phyloP scores from a whole-genome alignment of 2,329 filamentous ascomycete species.

The Podosphaera fusca region DNA sequence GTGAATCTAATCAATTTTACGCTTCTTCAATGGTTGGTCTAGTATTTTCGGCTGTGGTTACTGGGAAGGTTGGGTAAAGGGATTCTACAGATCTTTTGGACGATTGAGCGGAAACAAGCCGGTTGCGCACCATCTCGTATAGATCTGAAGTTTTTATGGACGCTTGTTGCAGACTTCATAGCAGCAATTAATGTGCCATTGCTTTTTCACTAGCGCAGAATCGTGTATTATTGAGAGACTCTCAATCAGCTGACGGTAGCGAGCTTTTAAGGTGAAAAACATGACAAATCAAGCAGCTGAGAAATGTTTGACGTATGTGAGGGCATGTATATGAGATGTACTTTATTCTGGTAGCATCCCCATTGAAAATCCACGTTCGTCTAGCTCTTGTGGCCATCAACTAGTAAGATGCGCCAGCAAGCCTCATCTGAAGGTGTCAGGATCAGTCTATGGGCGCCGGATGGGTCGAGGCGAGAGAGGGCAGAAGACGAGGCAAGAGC shows the following conservation, averaged over 20 bases:
- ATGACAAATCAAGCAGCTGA: not conserved
- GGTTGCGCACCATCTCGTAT: not conserved
- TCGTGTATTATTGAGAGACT: too few relatives aligned
- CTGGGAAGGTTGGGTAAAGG: too few relatives aligned
- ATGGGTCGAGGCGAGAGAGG: too few relatives aligned
- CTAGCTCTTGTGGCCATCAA: not conserved
- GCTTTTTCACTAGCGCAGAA: not conserved
- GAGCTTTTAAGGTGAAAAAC: not conserved
- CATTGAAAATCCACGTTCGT: too few relatives aligned
- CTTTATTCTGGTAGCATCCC: too few relatives aligned
- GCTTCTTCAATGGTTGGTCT: too few relatives aligned
- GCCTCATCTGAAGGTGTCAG: not conserved
- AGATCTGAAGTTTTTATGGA: not conserved
- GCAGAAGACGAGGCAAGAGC: too few relatives aligned
- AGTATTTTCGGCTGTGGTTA: too few relatives aligned
- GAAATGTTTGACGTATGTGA: not conserved
- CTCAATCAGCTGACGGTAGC: not conserved
- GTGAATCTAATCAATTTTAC: too few relatives aligned
- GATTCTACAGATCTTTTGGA: not conserved
- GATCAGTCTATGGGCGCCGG: too few relatives aligned
- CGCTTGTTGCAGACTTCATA: not conserved
- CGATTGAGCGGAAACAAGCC: not conserved
- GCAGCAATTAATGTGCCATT: not conserved
- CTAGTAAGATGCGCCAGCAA: not conserved
- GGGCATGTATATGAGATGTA: not conserved